A percentile compares a stretch with the other conserved stretches of the same genome.
phyloP scores from a whole-genome alignment of 139 green algal genomes.

The Chlorella sp. region DNA sequence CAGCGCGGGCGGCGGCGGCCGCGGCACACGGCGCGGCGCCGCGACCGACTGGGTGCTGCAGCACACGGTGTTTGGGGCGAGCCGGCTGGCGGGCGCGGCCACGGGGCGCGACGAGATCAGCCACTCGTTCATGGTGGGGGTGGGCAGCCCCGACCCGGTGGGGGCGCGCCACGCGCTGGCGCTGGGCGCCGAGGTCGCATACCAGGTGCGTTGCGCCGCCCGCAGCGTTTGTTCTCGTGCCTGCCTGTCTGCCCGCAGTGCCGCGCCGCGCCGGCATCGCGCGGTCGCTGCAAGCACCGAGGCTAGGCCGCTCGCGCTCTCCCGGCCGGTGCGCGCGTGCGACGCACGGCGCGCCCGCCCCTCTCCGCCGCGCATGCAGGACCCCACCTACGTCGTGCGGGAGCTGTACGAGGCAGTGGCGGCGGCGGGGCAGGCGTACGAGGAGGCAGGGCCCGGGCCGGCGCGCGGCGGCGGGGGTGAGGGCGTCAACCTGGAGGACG shows the following conservation, averaged over 20 bases:
- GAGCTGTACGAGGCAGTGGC: constrained; percentile 30
- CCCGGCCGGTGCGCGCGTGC: too few species aligned
- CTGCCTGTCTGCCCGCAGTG: too few species aligned
- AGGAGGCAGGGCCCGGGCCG: constrained; percentile 10
- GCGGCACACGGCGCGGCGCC: not conserved
- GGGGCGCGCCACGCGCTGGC: constrained; percentile 76
- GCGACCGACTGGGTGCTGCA: constrained; percentile 41
- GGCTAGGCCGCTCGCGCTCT: too few species aligned
- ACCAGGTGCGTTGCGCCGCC: constrained; percentile 37
- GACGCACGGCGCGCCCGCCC: not conserved
- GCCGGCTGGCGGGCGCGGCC: constrained; percentile 13
- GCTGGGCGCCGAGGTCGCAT: constrained; percentile 54
- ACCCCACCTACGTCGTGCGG: constrained; percentile 28
- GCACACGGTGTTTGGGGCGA: constrained; percentile 36
- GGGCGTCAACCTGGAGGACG: constrained; percentile 63
- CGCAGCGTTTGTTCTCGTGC: too few species aligned
- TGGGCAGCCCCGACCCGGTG: constrained; percentile 60
- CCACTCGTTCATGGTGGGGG: constrained; percentile 33
- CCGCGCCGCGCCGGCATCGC: too few species aligned
- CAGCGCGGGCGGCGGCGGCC: not conserved
- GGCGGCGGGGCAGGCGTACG: constrained; percentile 36
- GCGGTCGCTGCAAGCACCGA: too few species aligned
- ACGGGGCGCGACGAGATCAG: constrained; percentile 11
- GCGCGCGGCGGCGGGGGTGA: not conserved
- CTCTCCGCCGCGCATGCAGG: not conserved